Base-by-base conservation (phyloP, 129 eudicot species). In the Flaveria robusta region DNA sequence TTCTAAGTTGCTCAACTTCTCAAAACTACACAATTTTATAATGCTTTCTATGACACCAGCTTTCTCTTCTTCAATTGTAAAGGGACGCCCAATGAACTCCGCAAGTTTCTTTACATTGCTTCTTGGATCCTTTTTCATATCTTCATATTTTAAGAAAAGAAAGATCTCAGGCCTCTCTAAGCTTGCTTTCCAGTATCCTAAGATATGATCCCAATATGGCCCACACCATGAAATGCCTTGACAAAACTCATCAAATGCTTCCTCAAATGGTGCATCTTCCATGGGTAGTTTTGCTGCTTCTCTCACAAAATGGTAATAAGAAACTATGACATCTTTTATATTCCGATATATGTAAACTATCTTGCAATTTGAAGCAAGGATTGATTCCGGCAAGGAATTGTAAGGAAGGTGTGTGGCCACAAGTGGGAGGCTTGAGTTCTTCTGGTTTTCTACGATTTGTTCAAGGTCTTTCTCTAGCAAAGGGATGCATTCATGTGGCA, bases 141-240 rank as follows among this genome's bases (percentile, higher is more conserved):
- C 58, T 14, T 51, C 58, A 51, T 51, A 51, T n/a, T 51, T 51
- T 9, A 51, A 2, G 18, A 51, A 51, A 51, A 51, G 58, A 51
- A 51, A 14, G 0, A 5, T n/a, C 6, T 14, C 22, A n/a, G 58
- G 58, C 1, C 22, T 51, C n/a, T 16, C 20, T 1, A 51, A 6
- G 58, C 58, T 51, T 51, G 58, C 58, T n/a, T 51, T 51, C 22
- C 58, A 51, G 58, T 51, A 51, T n/a, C 58, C 58, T 23, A 51
- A 14, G 23, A 51, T n/a, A 51, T 51, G 58, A 51, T 51, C 58
- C 58, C 58, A 51, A 16, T 51, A 51, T 1, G 58, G 58, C 7
- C 58, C 58, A n/a, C n/a, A 3, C n/a, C n/a, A 15, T 1, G 58
- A 51, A 51, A 51, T n/a, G 9, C 58, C 19, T 16, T 14, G 2